Conservation (phyloP, 768 basidiomycete species). For the Auricularia sp. region DNA sequence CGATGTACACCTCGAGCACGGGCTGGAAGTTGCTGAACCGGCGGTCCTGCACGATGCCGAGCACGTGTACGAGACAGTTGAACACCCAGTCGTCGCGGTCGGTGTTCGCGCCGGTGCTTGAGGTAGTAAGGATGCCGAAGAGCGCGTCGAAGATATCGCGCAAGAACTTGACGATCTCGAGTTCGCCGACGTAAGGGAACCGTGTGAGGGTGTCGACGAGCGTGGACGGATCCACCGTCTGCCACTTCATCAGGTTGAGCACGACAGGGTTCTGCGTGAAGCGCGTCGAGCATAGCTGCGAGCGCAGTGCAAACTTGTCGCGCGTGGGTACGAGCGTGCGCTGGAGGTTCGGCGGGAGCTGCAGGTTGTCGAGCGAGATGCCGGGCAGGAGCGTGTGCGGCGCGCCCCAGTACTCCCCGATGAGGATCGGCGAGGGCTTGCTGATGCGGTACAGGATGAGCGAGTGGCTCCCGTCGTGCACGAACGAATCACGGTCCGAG, state of each 20-base stretch:
- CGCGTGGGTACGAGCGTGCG: conserved; percentile 57
- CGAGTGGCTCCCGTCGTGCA: conserved; percentile 83
- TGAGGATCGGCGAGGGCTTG: conserved; percentile 46
- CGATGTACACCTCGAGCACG: conserved; percentile 88
- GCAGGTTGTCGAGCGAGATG: conserved; percentile 50
- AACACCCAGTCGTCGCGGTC: conserved; percentile 84
- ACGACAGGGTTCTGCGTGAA: conserved; percentile 87
- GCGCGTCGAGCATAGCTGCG: conserved; percentile 84
- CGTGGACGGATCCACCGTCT: conserved; percentile 54
- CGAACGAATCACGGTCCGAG: conserved; percentile 60
- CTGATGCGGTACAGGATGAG: conserved; percentile 80
- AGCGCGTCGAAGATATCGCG: conserved; percentile 87
- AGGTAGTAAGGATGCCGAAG: conserved; percentile 77
- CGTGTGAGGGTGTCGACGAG: conserved; percentile 66
- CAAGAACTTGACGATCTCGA: conserved; percentile 89
- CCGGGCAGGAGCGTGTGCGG: conserved; percentile 49
- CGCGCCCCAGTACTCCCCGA: conserved; percentile 62
- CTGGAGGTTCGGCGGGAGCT: conserved; percentile 48
- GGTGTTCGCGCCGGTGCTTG: conserved; percentile 50
- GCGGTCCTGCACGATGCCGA: conserved; percentile 87
- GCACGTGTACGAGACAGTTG: conserved; percentile 80
- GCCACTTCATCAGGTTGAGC: conserved; percentile 73
- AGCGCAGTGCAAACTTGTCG: conserved; percentile 73
- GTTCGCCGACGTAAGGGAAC: conserved; percentile 88
- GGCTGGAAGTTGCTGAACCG: conserved; percentile 93